These are phyloP conservation scores for Gypsophila paniculata DNA, from an alignment of 179 eudicot genomes.

Conservation along the genomic window DNA sequence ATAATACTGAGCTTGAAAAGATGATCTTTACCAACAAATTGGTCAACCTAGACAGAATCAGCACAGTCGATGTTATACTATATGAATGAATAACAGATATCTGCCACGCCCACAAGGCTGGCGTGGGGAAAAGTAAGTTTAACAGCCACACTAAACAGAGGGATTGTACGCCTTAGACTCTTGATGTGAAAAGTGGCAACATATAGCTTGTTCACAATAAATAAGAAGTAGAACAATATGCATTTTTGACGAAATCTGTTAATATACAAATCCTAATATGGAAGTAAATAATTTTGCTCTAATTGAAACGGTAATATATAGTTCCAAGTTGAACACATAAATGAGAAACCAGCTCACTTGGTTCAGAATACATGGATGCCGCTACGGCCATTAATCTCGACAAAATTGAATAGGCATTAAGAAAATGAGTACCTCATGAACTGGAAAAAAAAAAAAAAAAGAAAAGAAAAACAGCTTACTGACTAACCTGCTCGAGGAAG, in stretches of 20 bases:
- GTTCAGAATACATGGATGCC: not conserved
- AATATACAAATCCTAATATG: not conserved
- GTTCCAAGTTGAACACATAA: not conserved
- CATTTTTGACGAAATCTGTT: not conserved
- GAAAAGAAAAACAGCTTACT: conserved; percentile 1
- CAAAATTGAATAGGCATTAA: not conserved
- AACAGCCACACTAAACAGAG: conserved; percentile 2
- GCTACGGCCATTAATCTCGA: not conserved
- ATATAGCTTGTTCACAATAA: not conserved
- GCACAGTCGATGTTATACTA: not conserved
- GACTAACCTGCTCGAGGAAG: conserved; percentile 51
- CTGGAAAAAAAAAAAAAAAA: not conserved
- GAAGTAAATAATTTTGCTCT: not conserved
- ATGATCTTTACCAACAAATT: conserved; percentile 41
- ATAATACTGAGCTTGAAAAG: conserved; percentile 56
- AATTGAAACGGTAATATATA: not conserved
- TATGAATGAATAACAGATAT: not conserved
- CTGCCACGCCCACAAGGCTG: not conserved
- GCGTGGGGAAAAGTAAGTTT: not conserved
- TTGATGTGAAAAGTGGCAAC: not conserved
- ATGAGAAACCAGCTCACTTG: not conserved
- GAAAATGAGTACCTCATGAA: not conserved
- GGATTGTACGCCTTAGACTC: not conserved
- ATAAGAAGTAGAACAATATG: conserved; percentile 7
- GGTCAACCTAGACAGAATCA: conserved; percentile 38